phyloP scores from a whole-genome alignment of 75 land plant genomes.

The Azolla pinnata region DNA sequence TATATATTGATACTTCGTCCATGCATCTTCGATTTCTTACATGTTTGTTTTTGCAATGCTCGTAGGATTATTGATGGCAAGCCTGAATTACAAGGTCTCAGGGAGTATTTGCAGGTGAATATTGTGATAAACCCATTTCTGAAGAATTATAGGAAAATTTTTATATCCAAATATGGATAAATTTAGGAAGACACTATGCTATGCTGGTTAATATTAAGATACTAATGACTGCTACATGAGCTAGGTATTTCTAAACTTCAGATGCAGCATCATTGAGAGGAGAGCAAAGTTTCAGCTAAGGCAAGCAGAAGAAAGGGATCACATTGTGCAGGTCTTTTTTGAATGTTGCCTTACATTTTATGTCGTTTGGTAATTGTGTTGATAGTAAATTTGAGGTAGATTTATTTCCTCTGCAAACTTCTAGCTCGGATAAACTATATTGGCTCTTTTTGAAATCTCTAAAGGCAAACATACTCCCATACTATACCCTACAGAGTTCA shows the following conservation, averaged over 20 bases:
- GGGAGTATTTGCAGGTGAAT: conserved; percentile 74
- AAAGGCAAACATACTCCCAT: no score
- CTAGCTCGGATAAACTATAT: no score
- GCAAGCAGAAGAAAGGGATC: conserved; percentile 76
- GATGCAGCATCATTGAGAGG: conserved; percentile 77
- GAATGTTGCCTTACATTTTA: no score
- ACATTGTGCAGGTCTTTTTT: conserved; percentile 92
- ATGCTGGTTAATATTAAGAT: background rate
- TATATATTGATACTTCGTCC: background rate
- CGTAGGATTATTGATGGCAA: conserved; percentile 75
- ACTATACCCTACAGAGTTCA: no score
- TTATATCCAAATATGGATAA: no score
- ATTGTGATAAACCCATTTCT: no score
- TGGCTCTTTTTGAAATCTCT: no score
- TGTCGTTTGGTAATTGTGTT: no score
- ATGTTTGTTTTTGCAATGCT: background rate
- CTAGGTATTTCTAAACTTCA: conserved; percentile 84
- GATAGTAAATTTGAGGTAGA: no score
- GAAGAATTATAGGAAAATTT: no score
- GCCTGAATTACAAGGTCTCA: conserved; percentile 76
- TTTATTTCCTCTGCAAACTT: no score
- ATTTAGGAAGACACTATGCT: no score
- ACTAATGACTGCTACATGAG: background rate
- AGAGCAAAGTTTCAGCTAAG: conserved; percentile 70
- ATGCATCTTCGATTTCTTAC: background rate